Percentiles rank a stretch among this genome's conserved stretches.
Conservation (phyloP, 352 stramenopile genomes). For the Pythium vanterpoolii region DNA sequence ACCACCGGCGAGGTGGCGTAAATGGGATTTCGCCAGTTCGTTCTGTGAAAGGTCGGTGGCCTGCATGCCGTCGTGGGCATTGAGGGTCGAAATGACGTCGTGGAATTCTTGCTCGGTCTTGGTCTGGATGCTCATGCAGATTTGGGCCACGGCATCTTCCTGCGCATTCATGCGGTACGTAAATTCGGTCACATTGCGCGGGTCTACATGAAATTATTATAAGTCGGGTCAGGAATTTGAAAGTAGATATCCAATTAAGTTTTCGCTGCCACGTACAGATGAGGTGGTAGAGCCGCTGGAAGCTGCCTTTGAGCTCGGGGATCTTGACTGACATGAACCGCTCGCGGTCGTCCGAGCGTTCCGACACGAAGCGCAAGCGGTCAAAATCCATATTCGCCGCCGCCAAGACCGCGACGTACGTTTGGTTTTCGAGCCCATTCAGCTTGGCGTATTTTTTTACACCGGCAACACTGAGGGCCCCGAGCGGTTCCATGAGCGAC, state of each 20-base stretch:
- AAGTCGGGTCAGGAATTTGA: too few relatives aligned
- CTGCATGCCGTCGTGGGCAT: constrained; percentile 76
- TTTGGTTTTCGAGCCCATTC: constrained; percentile 49
- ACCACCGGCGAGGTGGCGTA: constrained; percentile 95
- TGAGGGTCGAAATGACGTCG: constrained; percentile 66
- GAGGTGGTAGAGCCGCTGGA: constrained; percentile 77
- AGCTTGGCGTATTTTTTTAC: constrained; percentile 92
- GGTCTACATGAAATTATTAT: constrained; percentile 40
- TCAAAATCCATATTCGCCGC: constrained; percentile 99
- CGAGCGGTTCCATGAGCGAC: constrained; percentile 92
- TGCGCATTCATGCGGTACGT: constrained; percentile 92
- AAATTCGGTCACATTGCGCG: constrained; percentile 95
- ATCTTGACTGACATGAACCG: constrained; percentile 95
- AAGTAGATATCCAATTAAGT: background rate
- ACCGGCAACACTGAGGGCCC: constrained; percentile 95
- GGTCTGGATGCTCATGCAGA: constrained; percentile 96
- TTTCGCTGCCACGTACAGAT: constrained; percentile 47
- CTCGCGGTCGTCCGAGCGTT: constrained; percentile 92
- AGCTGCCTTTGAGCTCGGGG: constrained; percentile 92
- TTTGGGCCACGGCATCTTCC: constrained; percentile 76
- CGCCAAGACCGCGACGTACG: constrained; percentile 93
- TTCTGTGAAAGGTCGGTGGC: constrained; percentile 93
- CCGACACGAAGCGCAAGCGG: constrained; percentile 94
- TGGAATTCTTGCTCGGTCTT: constrained; percentile 62
- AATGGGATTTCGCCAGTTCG: constrained; percentile 95